These are phyloP conservation scores for Amanita molliuscula DNA, from an alignment of 768 basidiomycete species.

Conservation along the genomic window DNA sequence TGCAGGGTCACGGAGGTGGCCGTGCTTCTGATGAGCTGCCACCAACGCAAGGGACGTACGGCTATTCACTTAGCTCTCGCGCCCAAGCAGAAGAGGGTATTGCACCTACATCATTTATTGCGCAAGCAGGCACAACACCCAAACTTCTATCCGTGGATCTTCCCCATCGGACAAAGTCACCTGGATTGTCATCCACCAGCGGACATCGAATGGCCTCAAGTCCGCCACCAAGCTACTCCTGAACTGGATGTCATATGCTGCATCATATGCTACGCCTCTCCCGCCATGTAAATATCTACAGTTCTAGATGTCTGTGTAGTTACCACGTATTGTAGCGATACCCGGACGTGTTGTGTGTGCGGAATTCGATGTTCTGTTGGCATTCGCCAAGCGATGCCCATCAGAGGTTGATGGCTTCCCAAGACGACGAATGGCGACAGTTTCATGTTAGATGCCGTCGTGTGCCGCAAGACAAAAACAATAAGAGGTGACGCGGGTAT, in stretches of 20 bases:
- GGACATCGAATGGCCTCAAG: not conserved
- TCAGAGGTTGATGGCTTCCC: too few relatives aligned
- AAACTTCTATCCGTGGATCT: not conserved
- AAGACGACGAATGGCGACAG: too few relatives aligned
- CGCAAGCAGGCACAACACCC: not conserved
- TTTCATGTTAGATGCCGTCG: too few relatives aligned
- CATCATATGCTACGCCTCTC: not conserved
- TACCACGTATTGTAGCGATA: not conserved
- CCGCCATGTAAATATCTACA: not conserved
- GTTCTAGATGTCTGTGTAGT: not conserved
- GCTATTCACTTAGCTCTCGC: not conserved
- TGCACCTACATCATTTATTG: not conserved
- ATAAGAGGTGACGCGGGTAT: too few relatives aligned
- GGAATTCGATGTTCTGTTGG: too few relatives aligned
- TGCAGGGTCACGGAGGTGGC: not conserved
- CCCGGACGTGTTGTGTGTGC: not conserved
- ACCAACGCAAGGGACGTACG: not conserved
- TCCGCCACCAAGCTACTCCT: conserved; percentile 1
- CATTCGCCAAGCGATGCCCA: too few relatives aligned
- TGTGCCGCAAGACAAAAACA: too few relatives aligned
- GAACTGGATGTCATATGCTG: not conserved
- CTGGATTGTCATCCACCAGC: not conserved
- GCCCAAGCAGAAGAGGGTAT: not conserved
- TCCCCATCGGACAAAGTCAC: not conserved
- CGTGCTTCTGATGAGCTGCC: not conserved